These are phyloP conservation scores for Fusarium hainanense DNA, from an alignment of 2,329 filamentous ascomycete species.

Conservation along the genomic window DNA sequence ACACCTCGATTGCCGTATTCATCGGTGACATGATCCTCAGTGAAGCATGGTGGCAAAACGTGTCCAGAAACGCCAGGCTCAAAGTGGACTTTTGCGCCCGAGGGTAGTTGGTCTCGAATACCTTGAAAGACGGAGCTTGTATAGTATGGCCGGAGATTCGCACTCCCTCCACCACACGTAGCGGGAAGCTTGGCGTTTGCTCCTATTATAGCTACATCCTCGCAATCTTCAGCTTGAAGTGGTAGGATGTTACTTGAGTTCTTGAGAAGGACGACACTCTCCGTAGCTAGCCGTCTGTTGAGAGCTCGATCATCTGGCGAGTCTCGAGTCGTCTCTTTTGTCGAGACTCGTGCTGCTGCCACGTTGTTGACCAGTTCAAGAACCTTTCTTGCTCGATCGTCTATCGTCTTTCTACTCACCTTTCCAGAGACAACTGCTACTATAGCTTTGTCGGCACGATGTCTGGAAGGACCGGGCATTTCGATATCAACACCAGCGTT, in stretches of 20 bases:
- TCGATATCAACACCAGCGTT: conserved; percentile 27
- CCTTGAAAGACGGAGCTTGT: conserved; percentile 48
- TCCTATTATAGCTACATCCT: conserved; percentile 63
- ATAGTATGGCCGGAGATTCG: conserved; percentile 49
- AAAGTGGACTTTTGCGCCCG: not conserved
- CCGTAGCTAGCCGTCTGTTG: conserved; percentile 7
- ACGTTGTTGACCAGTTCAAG: conserved; percentile 13
- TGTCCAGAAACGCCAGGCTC: conserved; percentile 30
- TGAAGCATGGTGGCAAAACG: conserved; percentile 16
- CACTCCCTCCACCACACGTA: conserved; percentile 51
- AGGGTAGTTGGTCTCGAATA: conserved; percentile 30
- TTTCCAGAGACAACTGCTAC: conserved; percentile 21
- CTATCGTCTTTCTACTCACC: not conserved
- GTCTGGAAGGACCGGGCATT: conserved; percentile 25
- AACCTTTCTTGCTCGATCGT: conserved; percentile 12
- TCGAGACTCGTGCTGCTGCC: not conserved
- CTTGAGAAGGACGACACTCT: conserved; percentile 71
- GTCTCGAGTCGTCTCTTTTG: conserved; percentile 21
- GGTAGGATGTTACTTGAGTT: conserved; percentile 69
- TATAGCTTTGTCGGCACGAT: conserved; percentile 7
- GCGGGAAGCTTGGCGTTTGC: conserved; percentile 59
- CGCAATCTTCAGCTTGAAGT: conserved; percentile 44
- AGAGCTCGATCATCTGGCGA: conserved; percentile 15
- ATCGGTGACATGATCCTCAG: conserved; percentile 4
- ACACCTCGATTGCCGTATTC: not conserved